phyloP scores from a whole-genome alignment of 306 rosid species.

The Ammopiptanthus mongolicus region DNA sequence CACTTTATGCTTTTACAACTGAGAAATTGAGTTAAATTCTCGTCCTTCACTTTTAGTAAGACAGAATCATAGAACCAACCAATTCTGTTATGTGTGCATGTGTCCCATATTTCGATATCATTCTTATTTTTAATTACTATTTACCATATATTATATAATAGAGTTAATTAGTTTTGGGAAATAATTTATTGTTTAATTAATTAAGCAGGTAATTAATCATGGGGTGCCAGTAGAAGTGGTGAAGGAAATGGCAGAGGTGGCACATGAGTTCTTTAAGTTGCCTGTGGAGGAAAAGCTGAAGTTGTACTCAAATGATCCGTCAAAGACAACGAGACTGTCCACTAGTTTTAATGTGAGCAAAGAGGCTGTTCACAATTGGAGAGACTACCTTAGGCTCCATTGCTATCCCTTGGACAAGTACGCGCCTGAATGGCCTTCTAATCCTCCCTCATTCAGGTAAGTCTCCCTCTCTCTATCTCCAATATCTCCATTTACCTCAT shows the following conservation, averaged over 20 bases:
- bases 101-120: neutral
- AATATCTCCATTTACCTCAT: neutral
- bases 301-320: slow-evolving; percentile 78
- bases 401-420: slow-evolving; percentile 71
- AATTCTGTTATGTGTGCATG: neutral
- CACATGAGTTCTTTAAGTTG: slow-evolving; percentile 56
- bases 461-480: neutral
- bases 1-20: too few relatives aligned
- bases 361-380: slow-evolving; percentile 82
- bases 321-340: slow-evolving; percentile 70
- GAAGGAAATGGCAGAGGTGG: slow-evolving; percentile 45
- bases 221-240: slow-evolving; percentile 55
- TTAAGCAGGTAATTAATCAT: slow-evolving; percentile 60
- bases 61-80: too few relatives aligned
- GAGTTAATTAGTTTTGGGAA: neutral
- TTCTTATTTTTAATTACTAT: neutral
- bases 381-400: slow-evolving; percentile 90
- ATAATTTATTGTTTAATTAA: neutral
- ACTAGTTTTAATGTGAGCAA: slow-evolving; percentile 79
- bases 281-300: slow-evolving; percentile 84
- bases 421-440: slow-evolving; percentile 76
- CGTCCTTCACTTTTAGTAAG: too few relatives aligned
- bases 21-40: too few relatives aligned
- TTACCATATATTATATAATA: too few relatives aligned
- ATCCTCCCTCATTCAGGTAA: slow-evolving; percentile 77